Percentiles rank a stretch among this genome's conserved stretches.
phyloP scores from a whole-genome alignment of 345 rosid genomes.

The Litchi chinensis region DNA sequence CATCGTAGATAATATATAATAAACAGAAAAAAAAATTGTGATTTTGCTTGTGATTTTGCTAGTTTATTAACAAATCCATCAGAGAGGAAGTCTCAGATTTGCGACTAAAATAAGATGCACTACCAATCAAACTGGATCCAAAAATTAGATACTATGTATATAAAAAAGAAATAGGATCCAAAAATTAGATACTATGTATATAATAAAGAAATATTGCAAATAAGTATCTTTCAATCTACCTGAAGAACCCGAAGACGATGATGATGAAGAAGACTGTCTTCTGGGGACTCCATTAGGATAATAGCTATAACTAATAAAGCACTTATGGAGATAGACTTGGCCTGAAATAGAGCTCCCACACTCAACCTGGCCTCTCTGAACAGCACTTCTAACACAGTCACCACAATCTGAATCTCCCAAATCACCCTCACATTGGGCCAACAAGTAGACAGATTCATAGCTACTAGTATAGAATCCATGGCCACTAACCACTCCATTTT shows the following conservation, averaged over 20 bases:
- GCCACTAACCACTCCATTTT: slow-evolving; percentile 67
- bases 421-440: slow-evolving; percentile 97
- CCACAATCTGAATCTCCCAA: slow-evolving; percentile 94
- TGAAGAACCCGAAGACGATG: slow-evolving; percentile 50
- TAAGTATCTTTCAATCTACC: slow-evolving; percentile 29
- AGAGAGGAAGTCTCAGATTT: slow-evolving; percentile 4
- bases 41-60: too few relatives aligned
- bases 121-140: not conserved
- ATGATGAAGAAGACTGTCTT: slow-evolving; percentile 50
- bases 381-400: slow-evolving; percentile 72
- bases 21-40: not conserved
- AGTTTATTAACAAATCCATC: not conserved
- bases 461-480: slow-evolving; percentile 77
- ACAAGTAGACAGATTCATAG: slow-evolving; percentile 63
- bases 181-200: not conserved
- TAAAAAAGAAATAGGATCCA: not conserved
- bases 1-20: too few relatives aligned
- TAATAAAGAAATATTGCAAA: not conserved
- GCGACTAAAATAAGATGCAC: not conserved
- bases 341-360: slow-evolving; percentile 85
- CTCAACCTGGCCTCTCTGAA: slow-evolving; percentile 86
- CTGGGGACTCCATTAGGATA: slow-evolving; percentile 84
- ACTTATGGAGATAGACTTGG: slow-evolving; percentile 86
- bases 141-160: not conserved
- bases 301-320: slow-evolving; percentile 78